Evolutionary conservation across 1,284 basidiomycete species (phyloP).

Genomic region (Tilletia walkeri): DNA sequence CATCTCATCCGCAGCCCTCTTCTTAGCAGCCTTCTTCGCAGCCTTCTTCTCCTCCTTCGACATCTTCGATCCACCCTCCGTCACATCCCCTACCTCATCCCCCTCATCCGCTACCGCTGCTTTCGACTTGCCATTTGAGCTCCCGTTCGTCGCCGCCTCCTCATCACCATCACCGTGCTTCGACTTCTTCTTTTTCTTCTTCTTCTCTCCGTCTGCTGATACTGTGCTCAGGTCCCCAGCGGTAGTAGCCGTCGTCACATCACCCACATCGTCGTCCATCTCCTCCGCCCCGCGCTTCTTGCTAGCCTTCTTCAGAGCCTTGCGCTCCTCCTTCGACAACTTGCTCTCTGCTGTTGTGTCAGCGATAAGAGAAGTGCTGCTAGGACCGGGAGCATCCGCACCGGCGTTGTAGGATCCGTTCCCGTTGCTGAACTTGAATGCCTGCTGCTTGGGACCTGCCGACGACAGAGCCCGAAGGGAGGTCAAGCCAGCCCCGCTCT

Average conservation of each 20-base stretch:
- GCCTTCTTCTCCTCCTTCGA: slow-evolving; percentile 25
- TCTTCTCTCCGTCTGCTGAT: no score
- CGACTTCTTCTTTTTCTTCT: no score
- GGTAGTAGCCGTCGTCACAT: not conserved
- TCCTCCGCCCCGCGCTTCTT: slow-evolving; percentile 13
- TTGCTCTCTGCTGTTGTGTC: slow-evolving; percentile 58
- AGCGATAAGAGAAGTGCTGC: slow-evolving; percentile 50
- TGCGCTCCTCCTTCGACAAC: slow-evolving; percentile 28
- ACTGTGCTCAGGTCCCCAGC: no score
- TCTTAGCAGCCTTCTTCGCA: slow-evolving; percentile 17
- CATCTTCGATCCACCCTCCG: no score
- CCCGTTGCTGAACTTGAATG: slow-evolving; percentile 44
- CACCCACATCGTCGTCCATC: not conserved
- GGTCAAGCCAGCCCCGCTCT: slow-evolving; percentile 9
- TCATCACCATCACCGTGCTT: no score
- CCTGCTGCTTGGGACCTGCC: slow-evolving; percentile 11
- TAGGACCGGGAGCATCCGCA: slow-evolving; percentile 40
- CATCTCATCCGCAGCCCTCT: slow-evolving; percentile 10
- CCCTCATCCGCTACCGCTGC: no score
- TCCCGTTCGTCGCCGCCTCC: no score
- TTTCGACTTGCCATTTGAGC: no score
- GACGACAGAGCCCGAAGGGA: not conserved
- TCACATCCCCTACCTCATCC: no score
- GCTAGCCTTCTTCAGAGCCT: slow-evolving; percentile 20
- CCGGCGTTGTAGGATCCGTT: slow-evolving; percentile 55